Base-by-base conservation (phyloP, 2,329 filamentous ascomycete species). In the Fusarium sp. region DNA sequence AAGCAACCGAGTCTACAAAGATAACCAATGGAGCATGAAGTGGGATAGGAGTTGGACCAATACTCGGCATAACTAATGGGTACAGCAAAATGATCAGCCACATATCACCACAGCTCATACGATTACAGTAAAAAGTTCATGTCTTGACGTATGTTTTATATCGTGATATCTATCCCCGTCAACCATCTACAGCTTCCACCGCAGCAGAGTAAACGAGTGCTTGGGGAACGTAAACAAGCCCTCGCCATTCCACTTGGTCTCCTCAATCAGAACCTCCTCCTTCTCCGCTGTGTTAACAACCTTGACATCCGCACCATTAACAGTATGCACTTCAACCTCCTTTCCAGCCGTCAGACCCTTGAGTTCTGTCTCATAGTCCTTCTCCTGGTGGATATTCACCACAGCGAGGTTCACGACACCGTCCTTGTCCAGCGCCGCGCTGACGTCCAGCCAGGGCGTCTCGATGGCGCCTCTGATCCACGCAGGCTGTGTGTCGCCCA, bases 401-500 rank as follows among this genome's bases (percentile, higher is more conserved):
- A 94, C 91, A 4, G 86, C 91, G 65, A 95, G 70, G 65, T 83
- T 90, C 2, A 90, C 82, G 51, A 81, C 85, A 0, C 90, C 91
- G 24, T 82, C 87, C 34, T 75, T 83, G 44, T 83, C 82, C 7
- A 89, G 69, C 3, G 84, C 80, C 3, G 89, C 90, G 65, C 88
- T 89, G 24, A 89, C 88, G 74, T 92, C 90, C 56, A 93, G 76
- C 81, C 86, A 93, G 9, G 91, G 89, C 8, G 89, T 90, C 68
- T 91, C 88, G 64, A 91, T 84, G 4, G 87, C 83, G 11, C 85
- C 85, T 32, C 87, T 81, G 56, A 92, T 81, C 89, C 90, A 93
- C 32, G 75, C 81, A 3, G 90, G 90, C 57, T 85, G 80, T 3
- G 89, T 92, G n/a, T 81, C 81, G 2, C 92, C 92, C 17, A 84